phyloP scores from a whole-genome alignment of 129 eudicot genomes.

The Deinandra increscens region DNA sequence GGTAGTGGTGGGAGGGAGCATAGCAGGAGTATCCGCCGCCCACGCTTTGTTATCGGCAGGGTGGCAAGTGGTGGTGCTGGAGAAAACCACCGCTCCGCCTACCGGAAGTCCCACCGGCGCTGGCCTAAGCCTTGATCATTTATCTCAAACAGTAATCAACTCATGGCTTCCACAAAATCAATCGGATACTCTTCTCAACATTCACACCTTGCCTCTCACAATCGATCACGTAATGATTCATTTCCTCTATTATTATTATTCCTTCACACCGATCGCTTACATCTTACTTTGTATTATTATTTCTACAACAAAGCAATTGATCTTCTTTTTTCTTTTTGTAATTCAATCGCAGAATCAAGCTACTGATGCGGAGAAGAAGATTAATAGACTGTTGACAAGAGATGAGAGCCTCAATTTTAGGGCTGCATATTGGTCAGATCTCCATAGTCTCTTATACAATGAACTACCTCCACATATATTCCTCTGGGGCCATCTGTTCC shows the following conservation, averaged over 20 bases:
- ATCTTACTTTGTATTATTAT: not conserved
- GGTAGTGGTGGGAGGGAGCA: conserved; percentile 89
- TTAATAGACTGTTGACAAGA: conserved; percentile 46
- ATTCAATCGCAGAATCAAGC: conserved; percentile 51
- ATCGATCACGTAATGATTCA: conserved; percentile 65
- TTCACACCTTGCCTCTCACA: conserved; percentile 54
- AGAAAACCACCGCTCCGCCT: conserved; percentile 62
- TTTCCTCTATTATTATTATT: too few relatives aligned
- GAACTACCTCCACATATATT: conserved; percentile 59
- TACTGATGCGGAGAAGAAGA: conserved; percentile 55
- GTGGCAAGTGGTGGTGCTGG: conserved; percentile 78
- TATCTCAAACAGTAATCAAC: conserved; percentile 39
- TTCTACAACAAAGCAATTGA: not conserved
- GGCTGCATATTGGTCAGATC: conserved; percentile 91
- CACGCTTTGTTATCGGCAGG: conserved; percentile 72
- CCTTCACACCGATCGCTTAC: not conserved
- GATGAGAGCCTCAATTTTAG: conserved; percentile 76
- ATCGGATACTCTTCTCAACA: conserved; percentile 36
- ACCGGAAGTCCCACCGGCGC: conserved; percentile 88
- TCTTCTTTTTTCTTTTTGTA: too few relatives aligned
- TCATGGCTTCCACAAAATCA: conserved; percentile 76
- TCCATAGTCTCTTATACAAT: conserved; percentile 61
- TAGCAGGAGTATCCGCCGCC: conserved; percentile 69
- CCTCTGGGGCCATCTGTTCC: conserved; percentile 73
- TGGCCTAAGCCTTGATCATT: conserved; percentile 77